Percentiles rank a stretch among this genome's conserved stretches.
These are phyloP conservation scores for Rhamnella rubrinervis DNA, from an alignment of 331 rosid species.

Conservation along the genomic window DNA sequence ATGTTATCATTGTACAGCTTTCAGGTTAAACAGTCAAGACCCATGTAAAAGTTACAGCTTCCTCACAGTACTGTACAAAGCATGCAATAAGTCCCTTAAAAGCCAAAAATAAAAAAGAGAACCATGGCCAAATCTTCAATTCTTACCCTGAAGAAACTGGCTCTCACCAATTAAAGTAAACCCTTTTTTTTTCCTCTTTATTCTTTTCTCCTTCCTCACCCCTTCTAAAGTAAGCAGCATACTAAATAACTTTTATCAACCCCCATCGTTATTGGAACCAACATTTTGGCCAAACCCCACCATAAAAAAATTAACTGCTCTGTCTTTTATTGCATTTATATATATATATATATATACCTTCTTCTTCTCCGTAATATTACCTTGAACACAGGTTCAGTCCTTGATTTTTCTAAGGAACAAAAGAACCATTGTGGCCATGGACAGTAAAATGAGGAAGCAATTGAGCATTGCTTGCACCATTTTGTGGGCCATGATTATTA, in stretches of 20 bases:
- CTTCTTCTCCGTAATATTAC: too few relatives aligned
- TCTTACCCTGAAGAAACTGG: not conserved
- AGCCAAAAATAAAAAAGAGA: not conserved
- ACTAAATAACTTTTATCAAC: slow-evolving; percentile 1
- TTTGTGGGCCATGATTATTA: slow-evolving; percentile 15
- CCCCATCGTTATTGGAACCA: not conserved
- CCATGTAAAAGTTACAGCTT: slow-evolving; percentile 6
- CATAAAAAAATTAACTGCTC: not conserved
- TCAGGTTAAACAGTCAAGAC: not conserved
- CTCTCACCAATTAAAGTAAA: not conserved
- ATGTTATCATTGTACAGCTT: slow-evolving; percentile 12
- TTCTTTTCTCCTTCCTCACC: slow-evolving; percentile 8
- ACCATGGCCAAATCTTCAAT: slow-evolving; percentile 5
- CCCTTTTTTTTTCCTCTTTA: not conserved
- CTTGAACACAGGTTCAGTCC: not conserved
- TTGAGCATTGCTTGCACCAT: slow-evolving; percentile 43
- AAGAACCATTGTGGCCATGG: slow-evolving; percentile 54
- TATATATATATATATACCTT: not conserved
- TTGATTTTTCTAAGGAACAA: slow-evolving; percentile 39
- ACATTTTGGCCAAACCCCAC: not conserved
- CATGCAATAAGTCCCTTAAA: not conserved
- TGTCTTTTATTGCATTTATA: not conserved
- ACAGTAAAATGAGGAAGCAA: slow-evolving; percentile 49
- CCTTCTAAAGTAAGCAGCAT: slow-evolving; percentile 4
- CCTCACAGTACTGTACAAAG: not conserved